A percentile compares a stretch with the other conserved stretches of the same genome.
These are phyloP conservation scores for Thraustotheca clavata DNA, from an alignment of 352 stramenopile genomes.

Conservation along the genomic window DNA sequence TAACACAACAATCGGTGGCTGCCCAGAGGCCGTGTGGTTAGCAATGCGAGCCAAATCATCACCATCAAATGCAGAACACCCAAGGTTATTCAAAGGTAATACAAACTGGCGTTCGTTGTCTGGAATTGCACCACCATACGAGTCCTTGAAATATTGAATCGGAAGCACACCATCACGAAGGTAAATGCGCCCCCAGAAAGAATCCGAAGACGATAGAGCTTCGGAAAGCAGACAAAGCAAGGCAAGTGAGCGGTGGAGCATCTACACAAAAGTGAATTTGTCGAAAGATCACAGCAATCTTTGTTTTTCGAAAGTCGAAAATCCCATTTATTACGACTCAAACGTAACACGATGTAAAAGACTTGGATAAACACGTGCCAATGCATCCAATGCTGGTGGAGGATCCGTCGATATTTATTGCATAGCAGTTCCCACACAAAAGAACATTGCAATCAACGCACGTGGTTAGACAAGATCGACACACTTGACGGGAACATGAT, in stretches of 20 bases:
- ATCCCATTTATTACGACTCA: too few species aligned
- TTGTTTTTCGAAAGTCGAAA: too few species aligned
- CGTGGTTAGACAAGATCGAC: not conserved
- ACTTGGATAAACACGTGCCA: too few species aligned
- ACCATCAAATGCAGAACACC: constrained; percentile 32
- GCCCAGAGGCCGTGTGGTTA: constrained; percentile 25
- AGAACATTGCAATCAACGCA: too few species aligned
- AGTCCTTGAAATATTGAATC: constrained; percentile 69
- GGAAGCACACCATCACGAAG: constrained; percentile 45
- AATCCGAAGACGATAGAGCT: constrained; percentile 19
- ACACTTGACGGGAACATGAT: not conserved
- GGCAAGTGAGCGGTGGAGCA: too few species aligned
- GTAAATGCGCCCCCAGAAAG: constrained; percentile 56
- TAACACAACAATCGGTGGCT: constrained; percentile 24
- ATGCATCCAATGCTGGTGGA: too few species aligned
- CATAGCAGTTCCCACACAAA: too few species aligned
- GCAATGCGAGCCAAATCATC: constrained; percentile 28
- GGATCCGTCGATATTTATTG: too few species aligned
- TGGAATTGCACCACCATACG: constrained; percentile 38
- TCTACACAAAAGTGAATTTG: too few species aligned
- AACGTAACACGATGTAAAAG: too few species aligned
- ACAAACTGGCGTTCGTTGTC: constrained; percentile 36
- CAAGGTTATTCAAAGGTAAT: constrained; percentile 33
- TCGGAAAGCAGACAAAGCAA: too few species aligned
- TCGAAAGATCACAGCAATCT: too few species aligned